Evolutionary conservation across 1,284 basidiomycete species (phyloP).

Genomic region (Puccinia horiana): DNA sequence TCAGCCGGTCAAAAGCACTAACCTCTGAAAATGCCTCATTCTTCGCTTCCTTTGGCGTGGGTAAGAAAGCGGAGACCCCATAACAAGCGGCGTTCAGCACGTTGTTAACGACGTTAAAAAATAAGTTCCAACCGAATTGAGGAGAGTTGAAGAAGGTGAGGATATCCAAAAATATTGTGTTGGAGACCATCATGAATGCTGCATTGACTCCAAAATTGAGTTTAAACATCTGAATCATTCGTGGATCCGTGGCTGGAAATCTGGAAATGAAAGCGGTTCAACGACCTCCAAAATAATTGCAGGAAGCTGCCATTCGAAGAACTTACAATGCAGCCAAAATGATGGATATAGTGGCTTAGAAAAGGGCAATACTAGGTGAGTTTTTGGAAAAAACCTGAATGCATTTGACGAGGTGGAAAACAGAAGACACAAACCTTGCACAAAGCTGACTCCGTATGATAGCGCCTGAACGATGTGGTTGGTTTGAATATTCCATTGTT

Average conservation of each 20-base stretch:
- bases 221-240: constrained; percentile 25
- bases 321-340: constrained; percentile 26
- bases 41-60: constrained; percentile 9
- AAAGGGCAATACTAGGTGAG: neutral
- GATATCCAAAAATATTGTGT: constrained; percentile 35
- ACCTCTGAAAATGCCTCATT: constrained; percentile 37
- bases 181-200: constrained; percentile 45
- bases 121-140: constrained; percentile 7
- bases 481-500: constrained; percentile 46
- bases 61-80: neutral
- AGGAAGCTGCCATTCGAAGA: neutral
- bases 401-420: too few species aligned
- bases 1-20: neutral
- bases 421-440: constrained; percentile 20
- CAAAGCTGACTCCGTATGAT: constrained; percentile 31
- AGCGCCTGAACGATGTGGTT: constrained; percentile 31
- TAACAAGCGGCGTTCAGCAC: neutral
- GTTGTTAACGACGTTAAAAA: constrained; percentile 40
- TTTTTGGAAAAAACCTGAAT: neutral
- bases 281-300: neutral
- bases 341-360: constrained; percentile 10
- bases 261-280: neutral
- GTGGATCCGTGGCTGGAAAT: constrained; percentile 36
- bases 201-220: constrained; percentile 41
- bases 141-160: constrained; percentile 23